Evolutionary conservation across 352 stramenopile genomes (phyloP).

Genomic region (Globisporangium cystogenes): DNA sequence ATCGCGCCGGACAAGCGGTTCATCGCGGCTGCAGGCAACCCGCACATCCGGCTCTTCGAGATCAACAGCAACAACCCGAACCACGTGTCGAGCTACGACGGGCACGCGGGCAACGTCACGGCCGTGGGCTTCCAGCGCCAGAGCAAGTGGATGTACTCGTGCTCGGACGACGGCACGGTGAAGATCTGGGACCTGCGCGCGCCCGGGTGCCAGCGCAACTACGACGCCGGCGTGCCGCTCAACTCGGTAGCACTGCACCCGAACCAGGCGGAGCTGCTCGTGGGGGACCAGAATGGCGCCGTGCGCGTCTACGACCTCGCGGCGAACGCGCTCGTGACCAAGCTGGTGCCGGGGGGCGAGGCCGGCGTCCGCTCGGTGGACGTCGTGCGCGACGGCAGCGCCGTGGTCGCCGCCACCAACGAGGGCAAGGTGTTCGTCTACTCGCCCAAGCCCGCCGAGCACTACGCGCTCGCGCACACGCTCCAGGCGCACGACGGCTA

Average conservation of each 20-base stretch:
- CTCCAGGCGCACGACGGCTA: conserved; percentile 89
- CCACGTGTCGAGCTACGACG: conserved; percentile 94
- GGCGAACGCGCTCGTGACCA: conserved; percentile 60
- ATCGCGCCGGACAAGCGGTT: conserved; percentile 97
- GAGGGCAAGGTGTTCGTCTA: conserved; percentile 95
- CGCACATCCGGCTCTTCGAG: conserved; percentile 96
- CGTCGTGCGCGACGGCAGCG: conserved; percentile 90
- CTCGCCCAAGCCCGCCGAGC: conserved; percentile 45
- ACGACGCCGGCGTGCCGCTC: conserved; percentile 84
- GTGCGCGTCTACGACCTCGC: conserved; percentile 91
- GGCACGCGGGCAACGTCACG: conserved; percentile 96
- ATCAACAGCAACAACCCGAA: conserved; percentile 96
- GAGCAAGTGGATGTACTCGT: conserved; percentile 97
- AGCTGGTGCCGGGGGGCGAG: conserved; percentile 66
- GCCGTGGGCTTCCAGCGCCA: conserved; percentile 97
- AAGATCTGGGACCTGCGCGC: conserved; percentile 94
- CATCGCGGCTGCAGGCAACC: conserved; percentile 96
- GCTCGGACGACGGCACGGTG: conserved; percentile 94
- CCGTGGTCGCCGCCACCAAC: conserved; percentile 92
- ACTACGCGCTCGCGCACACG: conserved; percentile 63
- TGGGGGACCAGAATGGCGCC: conserved; percentile 91
- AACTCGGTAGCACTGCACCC: conserved; percentile 95
- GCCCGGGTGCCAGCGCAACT: conserved; percentile 82
- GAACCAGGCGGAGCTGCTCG: conserved; percentile 89
- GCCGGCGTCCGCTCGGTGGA: conserved; percentile 90